Conservation (phyloP, 495 filamentous ascomycete species). For the Jackrogersella minutella region DNA sequence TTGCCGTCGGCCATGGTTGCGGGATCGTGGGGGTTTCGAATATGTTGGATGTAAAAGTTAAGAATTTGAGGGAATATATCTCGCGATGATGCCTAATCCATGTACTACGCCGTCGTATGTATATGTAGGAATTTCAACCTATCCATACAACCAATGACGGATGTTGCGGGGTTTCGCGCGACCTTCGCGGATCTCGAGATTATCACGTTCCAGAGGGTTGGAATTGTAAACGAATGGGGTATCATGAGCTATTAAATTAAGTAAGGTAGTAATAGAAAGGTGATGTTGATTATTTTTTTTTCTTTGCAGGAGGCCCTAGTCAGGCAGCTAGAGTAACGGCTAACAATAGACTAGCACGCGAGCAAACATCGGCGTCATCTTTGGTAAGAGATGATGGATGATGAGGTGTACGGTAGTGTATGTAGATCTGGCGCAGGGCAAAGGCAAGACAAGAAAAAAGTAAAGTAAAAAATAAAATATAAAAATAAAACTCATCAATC, state of each 20-base stretch:
- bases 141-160: conserved; percentile 5
- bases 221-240: conserved; percentile 21
- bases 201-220: conserved; percentile 14
- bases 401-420: conserved; percentile 13
- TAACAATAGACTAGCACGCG: conserved; percentile 17
- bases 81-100: conserved; percentile 20
- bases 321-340: neutral
- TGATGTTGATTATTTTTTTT: too few species aligned
- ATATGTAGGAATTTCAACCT: neutral
- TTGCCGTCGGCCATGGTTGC: conserved; percentile 35
- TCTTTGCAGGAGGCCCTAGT: conserved; percentile 1
- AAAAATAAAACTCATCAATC: conserved; percentile 21
- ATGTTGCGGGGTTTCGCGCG: conserved; percentile 11
- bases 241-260: conserved; percentile 3
- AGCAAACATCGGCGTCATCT: conserved; percentile 30
- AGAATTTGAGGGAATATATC: neutral
- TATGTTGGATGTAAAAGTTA: neutral
- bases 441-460: conserved; percentile 14
- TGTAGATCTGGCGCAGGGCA: conserved; percentile 27
- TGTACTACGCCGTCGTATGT: neutral
- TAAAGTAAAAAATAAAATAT: neutral
- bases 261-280: neutral
- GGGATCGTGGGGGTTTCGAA: neutral
- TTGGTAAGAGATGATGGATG: conserved; percentile 28
- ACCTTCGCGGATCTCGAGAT: conserved; percentile 7